Conservation (phyloP, 1,139 yeast genomes). For the Sugiyamaella japonica region DNA sequence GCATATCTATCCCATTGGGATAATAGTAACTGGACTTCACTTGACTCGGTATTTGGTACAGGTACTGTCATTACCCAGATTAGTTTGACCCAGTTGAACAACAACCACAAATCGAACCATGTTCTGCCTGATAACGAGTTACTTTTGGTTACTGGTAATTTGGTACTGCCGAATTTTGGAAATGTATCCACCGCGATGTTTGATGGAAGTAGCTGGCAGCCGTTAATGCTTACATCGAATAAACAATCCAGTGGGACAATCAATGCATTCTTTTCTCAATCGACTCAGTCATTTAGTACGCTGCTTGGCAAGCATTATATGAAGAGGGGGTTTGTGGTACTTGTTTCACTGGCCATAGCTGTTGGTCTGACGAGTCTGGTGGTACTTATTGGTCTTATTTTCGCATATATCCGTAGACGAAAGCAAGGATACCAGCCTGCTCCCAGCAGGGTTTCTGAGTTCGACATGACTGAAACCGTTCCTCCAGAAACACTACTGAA, state of each 20-base stretch:
- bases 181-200: constrained; percentile 64
- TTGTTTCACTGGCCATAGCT: constrained; percentile 85
- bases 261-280: constrained; percentile 32
- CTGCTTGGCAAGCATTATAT: constrained; percentile 30
- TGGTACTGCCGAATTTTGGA: constrained; percentile 56
- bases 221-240: constrained; percentile 52
- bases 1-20: constrained; percentile 40
- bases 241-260: constrained; percentile 32
- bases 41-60: constrained; percentile 42
- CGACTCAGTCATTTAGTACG: constrained; percentile 27
- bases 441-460: constrained; percentile 59
- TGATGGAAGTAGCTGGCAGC: constrained; percentile 72
- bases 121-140: constrained; percentile 49
- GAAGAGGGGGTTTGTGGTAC: constrained; percentile 76
- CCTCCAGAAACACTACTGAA: constrained; percentile 63
- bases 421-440: constrained; percentile 45
- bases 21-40: constrained; percentile 37
- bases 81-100: constrained; percentile 39
- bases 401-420: constrained; percentile 52
- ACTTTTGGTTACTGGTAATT: constrained; percentile 63
- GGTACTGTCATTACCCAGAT: constrained; percentile 37
- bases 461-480: constrained; percentile 65
- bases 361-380: constrained; percentile 72
- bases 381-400: constrained; percentile 61
- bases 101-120: constrained; percentile 38